Evolutionary conservation across 73 alveolate genomes (phyloP).

Genomic region (Diophrys appendiculata): DNA sequence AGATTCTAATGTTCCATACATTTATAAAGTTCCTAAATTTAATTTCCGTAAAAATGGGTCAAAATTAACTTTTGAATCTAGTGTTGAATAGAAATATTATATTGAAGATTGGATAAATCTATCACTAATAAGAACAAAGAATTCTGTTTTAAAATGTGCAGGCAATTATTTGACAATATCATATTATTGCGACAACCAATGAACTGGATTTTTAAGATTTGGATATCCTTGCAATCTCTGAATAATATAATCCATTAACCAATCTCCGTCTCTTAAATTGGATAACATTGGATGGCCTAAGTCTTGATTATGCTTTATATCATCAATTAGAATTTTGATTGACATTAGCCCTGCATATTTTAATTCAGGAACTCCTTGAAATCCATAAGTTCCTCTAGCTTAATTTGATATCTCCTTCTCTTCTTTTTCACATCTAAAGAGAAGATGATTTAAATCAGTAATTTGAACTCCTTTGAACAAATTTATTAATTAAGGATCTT

Average conservation of each 20-base stretch:
- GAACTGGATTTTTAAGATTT: background rate
- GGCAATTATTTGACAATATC: constrained; percentile 29
- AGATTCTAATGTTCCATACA: constrained; percentile 68
- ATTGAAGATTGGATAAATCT: background rate
- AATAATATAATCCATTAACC: constrained; percentile 88
- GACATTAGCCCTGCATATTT: constrained; percentile 51
- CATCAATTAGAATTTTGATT: constrained; percentile 9
- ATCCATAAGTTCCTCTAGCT: constrained; percentile 74
- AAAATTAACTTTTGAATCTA: background rate
- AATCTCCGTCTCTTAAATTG: constrained; percentile 92
- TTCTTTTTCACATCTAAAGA: constrained; percentile 79
- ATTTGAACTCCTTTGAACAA: constrained; percentile 6
- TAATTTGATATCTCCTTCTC: constrained; percentile 79
- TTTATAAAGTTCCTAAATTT: constrained; percentile 17
- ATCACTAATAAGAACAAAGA: constrained; percentile 25
- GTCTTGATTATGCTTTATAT: constrained; percentile 24
- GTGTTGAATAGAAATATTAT: background rate
- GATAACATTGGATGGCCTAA: constrained; percentile 63
- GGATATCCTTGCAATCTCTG: constrained; percentile 5
- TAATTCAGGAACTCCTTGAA: constrained; percentile 41
- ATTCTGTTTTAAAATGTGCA: constrained; percentile 40
- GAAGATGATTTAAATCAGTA: constrained; percentile 35
- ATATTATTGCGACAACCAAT: constrained; percentile 3
- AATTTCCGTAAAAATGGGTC: constrained; percentile 38
- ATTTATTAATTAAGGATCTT: constrained; percentile 13